phyloP scores from a whole-genome alignment of 768 basidiomycete species.

The Leccinum rimulosum region DNA sequence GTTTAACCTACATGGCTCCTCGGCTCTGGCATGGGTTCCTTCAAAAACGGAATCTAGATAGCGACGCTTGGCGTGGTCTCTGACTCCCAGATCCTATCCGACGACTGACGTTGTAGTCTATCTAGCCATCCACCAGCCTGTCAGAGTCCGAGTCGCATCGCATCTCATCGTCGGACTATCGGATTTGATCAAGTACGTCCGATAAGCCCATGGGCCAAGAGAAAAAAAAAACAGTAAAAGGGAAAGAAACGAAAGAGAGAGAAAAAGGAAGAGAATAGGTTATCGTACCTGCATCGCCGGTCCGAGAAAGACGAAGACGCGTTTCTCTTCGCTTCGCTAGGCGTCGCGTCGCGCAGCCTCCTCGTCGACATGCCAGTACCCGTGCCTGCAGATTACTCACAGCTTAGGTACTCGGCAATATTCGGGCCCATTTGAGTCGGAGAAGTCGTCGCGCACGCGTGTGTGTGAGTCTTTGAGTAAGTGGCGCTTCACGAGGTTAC shows the following conservation, averaged over 20 bases:
- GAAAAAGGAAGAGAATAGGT: neutral
- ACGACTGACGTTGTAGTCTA: neutral
- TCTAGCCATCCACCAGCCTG: neutral
- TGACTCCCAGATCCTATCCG: neutral
- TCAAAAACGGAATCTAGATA: neutral
- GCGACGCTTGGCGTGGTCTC: neutral
- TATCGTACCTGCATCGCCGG: neutral
- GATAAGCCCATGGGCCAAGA: neutral
- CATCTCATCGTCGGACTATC: neutral
- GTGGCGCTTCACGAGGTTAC: neutral
- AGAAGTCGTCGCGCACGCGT: neutral
- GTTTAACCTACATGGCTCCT: neutral
- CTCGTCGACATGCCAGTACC: neutral
- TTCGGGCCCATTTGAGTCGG: neutral
- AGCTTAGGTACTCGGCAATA: neutral
- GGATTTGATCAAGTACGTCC: neutral
- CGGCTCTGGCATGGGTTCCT: neutral
- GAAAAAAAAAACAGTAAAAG: neutral
- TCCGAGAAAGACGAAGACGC: neutral
- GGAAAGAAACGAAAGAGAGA: neutral
- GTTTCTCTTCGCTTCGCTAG: neutral
- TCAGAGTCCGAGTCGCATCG: neutral
- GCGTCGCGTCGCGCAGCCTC: neutral
- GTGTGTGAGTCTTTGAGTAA: neutral
- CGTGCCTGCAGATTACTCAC: neutral